Evolutionary conservation across 257 asterid genomes (phyloP), one percentile per base, ranked within the genome.

Genomic region (Verbascum thapsus): DNA sequence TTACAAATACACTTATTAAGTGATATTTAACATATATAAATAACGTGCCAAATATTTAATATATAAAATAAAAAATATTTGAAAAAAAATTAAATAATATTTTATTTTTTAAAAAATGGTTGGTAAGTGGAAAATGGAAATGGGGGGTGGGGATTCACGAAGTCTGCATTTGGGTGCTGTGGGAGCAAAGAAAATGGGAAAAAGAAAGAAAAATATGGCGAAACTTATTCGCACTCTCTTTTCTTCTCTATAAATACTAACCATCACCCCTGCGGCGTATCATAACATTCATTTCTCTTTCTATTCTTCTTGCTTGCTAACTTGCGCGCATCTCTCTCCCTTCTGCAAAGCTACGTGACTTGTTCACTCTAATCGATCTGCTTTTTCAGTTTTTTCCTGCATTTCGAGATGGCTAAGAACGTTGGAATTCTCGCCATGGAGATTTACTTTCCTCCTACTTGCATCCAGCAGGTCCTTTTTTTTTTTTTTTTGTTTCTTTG

Each of bases 371-470:
- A n/a, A 26, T 26, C 32, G 32, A 26, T 26, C 32, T 12, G 51
- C 10, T 5, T 0, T 10, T 38, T 39, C 1, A n/a, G n/a, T n/a
- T n/a, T n/a, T n/a, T n/a, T n/a, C n/a, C n/a, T n/a, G n/a, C n/a
- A n/a, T n/a, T n/a, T n/a, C n/a, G n/a, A n/a, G 64, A 77, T 72
- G 81, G 84, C 78, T 56, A 82, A 83, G 73, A 89, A 92, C 75
- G 97, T 92, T 11, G 99, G 99, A 66, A 87, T 92, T 66, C 90
- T 92, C 75, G 95, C 98, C 40, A 78, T 90, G 88, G 96, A 94
- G 69, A 75, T 94, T 70, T 94, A 94, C 89, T 84, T 90, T 70
- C 99, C 98, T 60, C 98, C 95, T 11, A 79, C 92, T 74, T 94
- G 95, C 80, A 84, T 94, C 84, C 88, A 83, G 72, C 98, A 91